Evolutionary conservation across 1,139 yeast genomes (phyloP).

Genomic region (Candida smagusa): DNA sequence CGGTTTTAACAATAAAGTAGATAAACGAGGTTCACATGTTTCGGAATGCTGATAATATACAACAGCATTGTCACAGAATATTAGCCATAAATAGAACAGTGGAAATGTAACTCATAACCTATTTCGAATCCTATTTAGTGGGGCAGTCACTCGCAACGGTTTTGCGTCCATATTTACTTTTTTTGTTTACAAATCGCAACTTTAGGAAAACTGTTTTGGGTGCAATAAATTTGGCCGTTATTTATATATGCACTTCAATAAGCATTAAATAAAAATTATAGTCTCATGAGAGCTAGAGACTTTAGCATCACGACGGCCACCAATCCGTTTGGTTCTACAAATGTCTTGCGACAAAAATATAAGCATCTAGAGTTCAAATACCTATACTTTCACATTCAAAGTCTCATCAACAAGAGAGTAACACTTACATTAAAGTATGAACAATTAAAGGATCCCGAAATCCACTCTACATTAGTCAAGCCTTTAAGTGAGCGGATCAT

Average conservation of each 20-base stretch:
- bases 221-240: background rate
- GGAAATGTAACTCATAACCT: too few species aligned
- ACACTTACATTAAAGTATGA: slow-evolving; percentile 51
- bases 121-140: too few species aligned
- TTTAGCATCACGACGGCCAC: slow-evolving; percentile 8
- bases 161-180: background rate
- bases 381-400: slow-evolving; percentile 37
- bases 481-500: slow-evolving; percentile 42
- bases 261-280: too few species aligned
- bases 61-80: too few species aligned
- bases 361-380: slow-evolving; percentile 34
- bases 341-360: slow-evolving; percentile 10
- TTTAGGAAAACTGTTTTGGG: background rate
- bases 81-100: too few species aligned
- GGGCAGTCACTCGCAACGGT: too few species aligned
- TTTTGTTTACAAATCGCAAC: background rate
- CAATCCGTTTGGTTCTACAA: slow-evolving; percentile 1
- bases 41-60: too few species aligned
- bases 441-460: slow-evolving; percentile 54
- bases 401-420: slow-evolving; percentile 38
- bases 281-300: slow-evolving; percentile 9
- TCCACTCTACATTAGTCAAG: slow-evolving; percentile 46
- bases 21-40: too few species aligned
- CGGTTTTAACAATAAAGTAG: too few species aligned
- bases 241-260: too few species aligned